phyloP scores from a whole-genome alignment of 345 rosid species.

The Passiflora organensis region DNA sequence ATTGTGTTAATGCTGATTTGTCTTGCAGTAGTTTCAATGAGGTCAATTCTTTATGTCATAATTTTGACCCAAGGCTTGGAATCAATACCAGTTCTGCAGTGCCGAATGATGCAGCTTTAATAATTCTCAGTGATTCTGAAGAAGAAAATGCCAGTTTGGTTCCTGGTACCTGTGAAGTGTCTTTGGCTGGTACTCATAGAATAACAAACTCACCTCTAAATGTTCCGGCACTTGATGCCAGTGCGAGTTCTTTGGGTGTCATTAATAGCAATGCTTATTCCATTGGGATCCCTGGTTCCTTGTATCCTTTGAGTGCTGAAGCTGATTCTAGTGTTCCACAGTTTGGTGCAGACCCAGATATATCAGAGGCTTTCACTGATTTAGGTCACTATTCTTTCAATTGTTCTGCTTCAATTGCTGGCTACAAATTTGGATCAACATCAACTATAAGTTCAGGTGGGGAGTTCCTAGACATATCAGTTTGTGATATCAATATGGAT shows the following conservation, averaged over 20 bases:
- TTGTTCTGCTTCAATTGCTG: conserved; percentile 18
- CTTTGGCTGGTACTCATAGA: conserved; percentile 6
- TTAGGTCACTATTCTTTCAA: conserved; percentile 12
- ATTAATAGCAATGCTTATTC: conserved; percentile 16
- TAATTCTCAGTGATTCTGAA: conserved; percentile 39
- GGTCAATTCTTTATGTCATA: conserved; percentile 9
- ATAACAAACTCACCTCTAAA: conserved; percentile 13
- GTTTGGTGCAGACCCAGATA: conserved; percentile 25
- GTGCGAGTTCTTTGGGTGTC: conserved; percentile 13
- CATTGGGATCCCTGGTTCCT: conserved; percentile 21
- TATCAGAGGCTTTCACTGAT: conserved; percentile 22
- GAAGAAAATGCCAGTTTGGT: conserved; percentile 24
- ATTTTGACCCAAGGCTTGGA: conserved; percentile 5
- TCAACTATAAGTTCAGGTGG: conserved; percentile 5
- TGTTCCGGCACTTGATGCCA: conserved; percentile 17
- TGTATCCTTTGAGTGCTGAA: conserved; percentile 11
- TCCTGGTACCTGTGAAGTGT: conserved; percentile 1
- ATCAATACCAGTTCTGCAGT: conserved; percentile 7
- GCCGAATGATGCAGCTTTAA: conserved; percentile 11
- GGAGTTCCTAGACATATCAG: conserved; percentile 17
- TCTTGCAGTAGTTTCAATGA: conserved; percentile 11
- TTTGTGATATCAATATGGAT: conserved; percentile 6
- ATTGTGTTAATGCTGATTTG: conserved; percentile 6
- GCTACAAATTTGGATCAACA: conserved; percentile 10
- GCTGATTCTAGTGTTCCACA: conserved; percentile 22